These are phyloP conservation scores for Chionographis japonica DNA, from an alignment of 106 monocot genomes.

Conservation along the genomic window DNA sequence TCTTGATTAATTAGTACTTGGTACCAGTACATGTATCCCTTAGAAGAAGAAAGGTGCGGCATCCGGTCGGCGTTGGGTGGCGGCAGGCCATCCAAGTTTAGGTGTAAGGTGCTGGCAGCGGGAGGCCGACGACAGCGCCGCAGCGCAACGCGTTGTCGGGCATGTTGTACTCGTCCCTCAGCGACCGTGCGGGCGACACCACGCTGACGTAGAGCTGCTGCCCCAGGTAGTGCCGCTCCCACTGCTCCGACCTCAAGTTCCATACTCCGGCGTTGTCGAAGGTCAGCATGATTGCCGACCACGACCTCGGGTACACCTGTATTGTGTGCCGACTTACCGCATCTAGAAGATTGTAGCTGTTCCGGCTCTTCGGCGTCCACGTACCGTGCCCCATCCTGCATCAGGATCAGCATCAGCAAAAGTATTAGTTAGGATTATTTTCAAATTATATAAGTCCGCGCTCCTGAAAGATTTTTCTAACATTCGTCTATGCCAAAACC, in stretches of 20 bases:
- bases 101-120: conserved; percentile 31
- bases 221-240: conserved; percentile 49
- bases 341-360: conserved; percentile 49
- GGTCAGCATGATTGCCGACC: conserved; percentile 58
- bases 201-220: conserved; percentile 58
- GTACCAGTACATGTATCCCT: too few relatives aligned
- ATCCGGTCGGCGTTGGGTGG: too few relatives aligned
- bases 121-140: conserved; percentile 31
- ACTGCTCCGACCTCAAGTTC: conserved; percentile 49
- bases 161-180: conserved; percentile 47
- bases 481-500: too few relatives aligned
- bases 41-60: too few relatives aligned
- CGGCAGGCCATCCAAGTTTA: neutral
- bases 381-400: conserved; percentile 53
- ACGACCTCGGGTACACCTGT: conserved; percentile 58
- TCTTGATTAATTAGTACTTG: too few relatives aligned
- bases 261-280: conserved; percentile 70
- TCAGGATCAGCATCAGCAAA: too few relatives aligned
- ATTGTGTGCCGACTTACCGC: conserved; percentile 60
- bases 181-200: conserved; percentile 20
- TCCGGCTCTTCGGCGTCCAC: conserved; percentile 47
- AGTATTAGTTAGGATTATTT: too few relatives aligned
- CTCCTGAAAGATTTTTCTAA: too few relatives aligned
- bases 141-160: conserved; percentile 18
- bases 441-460: too few relatives aligned